Evolutionary conservation across 1,284 basidiomycete genomes (phyloP), one percentile per base, ranked within the genome.

Genomic region (Cryptococcus depauperatus): DNA sequence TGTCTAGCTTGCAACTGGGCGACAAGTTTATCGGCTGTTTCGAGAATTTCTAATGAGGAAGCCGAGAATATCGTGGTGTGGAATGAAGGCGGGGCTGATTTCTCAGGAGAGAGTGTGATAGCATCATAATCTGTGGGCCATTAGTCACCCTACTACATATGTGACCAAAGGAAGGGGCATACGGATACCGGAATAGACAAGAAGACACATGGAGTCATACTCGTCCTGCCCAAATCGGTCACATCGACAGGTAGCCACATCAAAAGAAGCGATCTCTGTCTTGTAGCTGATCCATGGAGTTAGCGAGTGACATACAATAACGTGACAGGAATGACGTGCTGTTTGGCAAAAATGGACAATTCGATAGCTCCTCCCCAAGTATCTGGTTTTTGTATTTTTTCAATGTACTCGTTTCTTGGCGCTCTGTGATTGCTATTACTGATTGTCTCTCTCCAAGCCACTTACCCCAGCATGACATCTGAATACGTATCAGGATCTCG

Each of bases 321-420:
- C 27, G 10, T n/a, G 3, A n/a, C n/a, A n/a, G n/a, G n/a, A 8
- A 23, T 37, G 5, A 52, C 66, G 46, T 30, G 67, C 67, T 90
- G 79, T 10, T 79, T 72, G 1, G 90, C 81, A 48, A 95, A 81
- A 54, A 93, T 81, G 3, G 81, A 74, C 11, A 92, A 79, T 62
- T 91, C 69, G 61, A 95, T 93, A 2, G 91, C 91, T 13, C 91
- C 92, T 35, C 91, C 91, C 91, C 91, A 96, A 0, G 84, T 80
- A 1, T 79, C 73, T 1, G 85, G 80, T 39, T 82, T 82, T 35
- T 81, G 73, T 50, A 96, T 95, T 5, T 83, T 84, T 5, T 74
- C 58, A 54, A 90, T 84, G 66, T 96, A 96, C 38, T 80, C 75
- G 13, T 81, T 76, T 5, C 81, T 79, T 3, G 84, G 73, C 61